phyloP scores from a whole-genome alignment of 2,329 filamentous ascomycete species.

The Penicillium sp. region DNA sequence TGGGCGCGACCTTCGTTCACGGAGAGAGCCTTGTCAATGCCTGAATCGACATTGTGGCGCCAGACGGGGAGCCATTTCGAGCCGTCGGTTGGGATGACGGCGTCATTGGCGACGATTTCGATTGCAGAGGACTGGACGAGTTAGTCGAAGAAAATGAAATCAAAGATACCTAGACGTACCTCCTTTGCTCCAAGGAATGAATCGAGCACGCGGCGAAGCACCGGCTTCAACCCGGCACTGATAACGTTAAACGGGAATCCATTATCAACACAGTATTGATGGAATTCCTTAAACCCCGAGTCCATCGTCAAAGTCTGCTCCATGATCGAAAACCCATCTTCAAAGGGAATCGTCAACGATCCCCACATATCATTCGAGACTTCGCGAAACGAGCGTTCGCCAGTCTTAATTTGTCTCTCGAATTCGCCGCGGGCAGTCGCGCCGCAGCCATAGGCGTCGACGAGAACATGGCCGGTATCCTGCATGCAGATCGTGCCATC shows the following conservation, averaged over 20 bases:
- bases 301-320: constrained; percentile 58
- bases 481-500: constrained; percentile 69
- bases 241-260: constrained; percentile 64
- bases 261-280: constrained; percentile 58
- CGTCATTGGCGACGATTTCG: constrained; percentile 64
- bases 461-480: constrained; percentile 63
- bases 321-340: constrained; percentile 62
- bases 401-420: constrained; percentile 59
- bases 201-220: constrained; percentile 57
- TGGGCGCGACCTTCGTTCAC: constrained; percentile 56
- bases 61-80: constrained; percentile 60
- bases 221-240: constrained; percentile 60
- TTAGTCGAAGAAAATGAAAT: neutral
- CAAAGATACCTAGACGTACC: constrained; percentile 19
- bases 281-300: constrained; percentile 57
- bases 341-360: constrained; percentile 60
- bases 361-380: constrained; percentile 69
- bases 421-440: constrained; percentile 50
- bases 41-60: constrained; percentile 59
- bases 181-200: constrained; percentile 58
- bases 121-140: constrained; percentile 47
- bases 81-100: constrained; percentile 53
- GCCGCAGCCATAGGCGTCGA: constrained; percentile 61
- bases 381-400: constrained; percentile 61
- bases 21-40: constrained; percentile 62